Conservation (phyloP, 768 basidiomycete species). For the Naganishia kalamii region DNA sequence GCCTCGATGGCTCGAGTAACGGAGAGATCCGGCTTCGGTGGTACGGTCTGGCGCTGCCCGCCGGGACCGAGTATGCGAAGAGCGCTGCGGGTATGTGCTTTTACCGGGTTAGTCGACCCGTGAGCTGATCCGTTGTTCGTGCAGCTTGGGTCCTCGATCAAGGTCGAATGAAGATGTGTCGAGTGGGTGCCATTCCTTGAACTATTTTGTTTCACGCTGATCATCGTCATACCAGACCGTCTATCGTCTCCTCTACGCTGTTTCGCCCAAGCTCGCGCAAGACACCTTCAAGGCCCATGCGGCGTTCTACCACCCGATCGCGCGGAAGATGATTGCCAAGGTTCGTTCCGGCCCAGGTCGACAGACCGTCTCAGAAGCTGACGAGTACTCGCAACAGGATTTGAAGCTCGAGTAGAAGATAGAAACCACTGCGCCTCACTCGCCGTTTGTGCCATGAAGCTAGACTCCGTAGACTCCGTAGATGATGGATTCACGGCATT, state of each 20-base stretch:
- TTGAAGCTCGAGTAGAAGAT: constrained; percentile 3
- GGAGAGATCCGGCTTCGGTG: constrained; percentile 72
- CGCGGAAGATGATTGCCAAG: constrained; percentile 11
- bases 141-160: constrained; percentile 43
- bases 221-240: constrained; percentile 29
- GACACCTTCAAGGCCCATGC: constrained; percentile 45
- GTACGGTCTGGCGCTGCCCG: constrained; percentile 62
- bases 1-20: constrained; percentile 57
- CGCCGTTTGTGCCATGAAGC: too few species aligned
- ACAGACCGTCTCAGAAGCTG: not conserved
- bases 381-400: not conserved
- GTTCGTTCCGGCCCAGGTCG: not conserved
- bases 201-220: not conserved
- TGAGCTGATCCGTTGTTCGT: constrained; percentile 7
- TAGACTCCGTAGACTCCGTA: too few species aligned
- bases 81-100: constrained; percentile 40
- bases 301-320: constrained; percentile 47
- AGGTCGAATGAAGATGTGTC: constrained; percentile 47
- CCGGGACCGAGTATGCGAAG: constrained; percentile 42
- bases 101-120: not conserved
- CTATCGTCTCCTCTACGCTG: constrained; percentile 41
- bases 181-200: constrained; percentile 19
- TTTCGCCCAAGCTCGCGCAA: constrained; percentile 44
- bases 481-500: too few species aligned
- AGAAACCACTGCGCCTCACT: too few species aligned